These are phyloP conservation scores for Marchantia paleacea DNA, from an alignment of 225 moss, liverwort and hornwort genomes.

Conservation along the genomic window DNA sequence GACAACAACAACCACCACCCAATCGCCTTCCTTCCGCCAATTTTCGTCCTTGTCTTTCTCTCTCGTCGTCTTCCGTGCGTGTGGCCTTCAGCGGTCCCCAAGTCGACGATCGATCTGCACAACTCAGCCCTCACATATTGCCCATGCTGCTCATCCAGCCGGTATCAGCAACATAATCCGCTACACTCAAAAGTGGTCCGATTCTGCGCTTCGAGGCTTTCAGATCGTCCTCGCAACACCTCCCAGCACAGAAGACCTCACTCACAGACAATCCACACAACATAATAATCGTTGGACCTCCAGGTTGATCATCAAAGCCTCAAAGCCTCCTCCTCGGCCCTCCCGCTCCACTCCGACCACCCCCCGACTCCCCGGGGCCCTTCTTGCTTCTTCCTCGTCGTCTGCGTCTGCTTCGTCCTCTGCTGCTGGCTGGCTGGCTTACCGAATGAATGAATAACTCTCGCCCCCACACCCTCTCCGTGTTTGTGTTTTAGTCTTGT, in stretches of 20 bases:
- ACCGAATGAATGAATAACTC: not conserved
- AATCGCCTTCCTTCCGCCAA: too few species aligned
- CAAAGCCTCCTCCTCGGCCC: too few species aligned
- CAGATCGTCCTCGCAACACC: conserved; percentile 7
- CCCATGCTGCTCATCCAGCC: conserved; percentile 13
- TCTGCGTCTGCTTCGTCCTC: not conserved
- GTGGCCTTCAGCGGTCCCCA: not conserved
- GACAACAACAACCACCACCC: too few species aligned
- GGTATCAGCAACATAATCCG: conserved; percentile 24
- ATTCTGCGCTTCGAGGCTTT: conserved; percentile 3
- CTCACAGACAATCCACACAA: conserved; percentile 17
- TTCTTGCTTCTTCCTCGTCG: not conserved
- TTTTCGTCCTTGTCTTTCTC: conserved; percentile 9
- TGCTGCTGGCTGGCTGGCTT: too few species aligned
- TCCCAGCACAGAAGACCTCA: conserved; percentile 4
- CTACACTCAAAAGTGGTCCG: conserved; percentile 21
- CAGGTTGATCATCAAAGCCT: not conserved
- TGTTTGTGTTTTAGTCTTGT: not conserved
- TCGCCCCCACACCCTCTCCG: not conserved
- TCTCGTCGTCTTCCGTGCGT: not conserved
- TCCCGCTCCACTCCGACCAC: too few species aligned
- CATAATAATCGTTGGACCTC: conserved; percentile 18
- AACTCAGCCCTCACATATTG: conserved; percentile 16
- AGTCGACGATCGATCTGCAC: conserved; percentile 7
- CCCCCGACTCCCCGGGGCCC: not conserved